Evolutionary conservation across 257 asterid genomes (phyloP), one percentile per base, ranked within the genome.

Genomic region (Fraxinus pennsylvanica): DNA sequence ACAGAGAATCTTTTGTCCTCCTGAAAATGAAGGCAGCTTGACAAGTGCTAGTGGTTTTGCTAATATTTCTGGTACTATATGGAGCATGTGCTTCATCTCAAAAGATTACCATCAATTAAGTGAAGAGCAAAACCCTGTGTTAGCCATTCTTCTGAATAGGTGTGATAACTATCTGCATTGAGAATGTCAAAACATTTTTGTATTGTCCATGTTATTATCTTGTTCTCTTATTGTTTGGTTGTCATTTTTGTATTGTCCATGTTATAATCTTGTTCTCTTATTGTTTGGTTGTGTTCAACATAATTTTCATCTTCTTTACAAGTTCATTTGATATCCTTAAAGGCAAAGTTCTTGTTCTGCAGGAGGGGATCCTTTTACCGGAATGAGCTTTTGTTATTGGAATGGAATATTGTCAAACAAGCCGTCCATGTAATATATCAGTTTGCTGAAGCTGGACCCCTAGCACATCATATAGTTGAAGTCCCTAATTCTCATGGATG

Each of bases 31-130:
- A 78, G 91, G 87, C 77, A 82, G 85, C 80, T 82, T 88, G 81
- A 79, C 79, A 78, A 74, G 87, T 82, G 78, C 78, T 30, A 88
- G 74, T 78, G 93, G 96, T 83, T 80, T 81, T 79, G 83, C 90
- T 33, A 85, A 79, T 89, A 81, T 88, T 74, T 86, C 89, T 85
- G 99, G 98, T 86, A 90, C 99, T 73, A 95, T 95, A 89, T 95
- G 99, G 99, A 93, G 98, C 91, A 96, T 96, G 99, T 96, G 99
- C 90, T 96, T 96, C 84, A 88, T 95, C 86, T 89, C 99, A 41
- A 80, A 86, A 77, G 89, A 88, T 85, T 63, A 79, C 79, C 79
- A 79, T 77, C 91, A 84, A 77, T 66, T 86, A 74, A 82, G 81
- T 84, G 82, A 86, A 88, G 90, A 77, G 76, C 76, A 45, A 80